Evolutionary conservation across 352 stramenopile genomes (phyloP), one percentile per base, ranked within the genome.

Genomic region (Phytophthora boehmeriae): DNA sequence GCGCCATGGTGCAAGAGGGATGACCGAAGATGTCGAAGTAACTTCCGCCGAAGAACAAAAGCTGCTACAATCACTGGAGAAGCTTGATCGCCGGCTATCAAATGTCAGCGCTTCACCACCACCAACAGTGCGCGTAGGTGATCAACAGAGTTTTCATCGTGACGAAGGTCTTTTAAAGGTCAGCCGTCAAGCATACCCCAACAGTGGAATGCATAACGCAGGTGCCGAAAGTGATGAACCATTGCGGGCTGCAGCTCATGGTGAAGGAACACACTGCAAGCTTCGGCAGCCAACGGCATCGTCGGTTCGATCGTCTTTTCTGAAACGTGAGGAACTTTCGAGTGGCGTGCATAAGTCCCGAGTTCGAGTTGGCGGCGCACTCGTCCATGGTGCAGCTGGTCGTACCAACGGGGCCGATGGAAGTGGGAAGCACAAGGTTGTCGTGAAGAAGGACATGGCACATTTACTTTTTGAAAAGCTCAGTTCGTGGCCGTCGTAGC

Each of bases 381-480:
- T 63, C 4, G 48, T 58, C 10, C 63, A 76, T 44, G 74, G 81
- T 6, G 28, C 30, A 1, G 16, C 30, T 0, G 20, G 41, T 19
- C 23, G 32, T 46, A 57, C 25, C 17, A 55, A 22, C 45, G 45
- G 36, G 28, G 41, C 58, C 66, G 38, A 60, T 54, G 19, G 75
- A 76, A 57, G 11, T 28, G 63, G 73, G 8, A 84, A 80, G 54
- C 77, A 89, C 70, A 86, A 84, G 58, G 64, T 91, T 34, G 54
- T 80, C 2, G 64, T 91, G 42, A 88, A 89, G 54, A 75, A 72
- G 56, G 68, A 87, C 35, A 68, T 91, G 17, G 77, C 79, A 20
- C 77, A 87, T 66, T 77, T 90, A 46, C 63, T 89, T 86, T 89
- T 45, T 89, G 63, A 63, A n/a, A n/a, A n/a, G n/a, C n/a, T n/a